These are phyloP conservation scores for Lactifluus piperatus DNA, from an alignment of 768 basidiomycete species.

Conservation along the genomic window DNA sequence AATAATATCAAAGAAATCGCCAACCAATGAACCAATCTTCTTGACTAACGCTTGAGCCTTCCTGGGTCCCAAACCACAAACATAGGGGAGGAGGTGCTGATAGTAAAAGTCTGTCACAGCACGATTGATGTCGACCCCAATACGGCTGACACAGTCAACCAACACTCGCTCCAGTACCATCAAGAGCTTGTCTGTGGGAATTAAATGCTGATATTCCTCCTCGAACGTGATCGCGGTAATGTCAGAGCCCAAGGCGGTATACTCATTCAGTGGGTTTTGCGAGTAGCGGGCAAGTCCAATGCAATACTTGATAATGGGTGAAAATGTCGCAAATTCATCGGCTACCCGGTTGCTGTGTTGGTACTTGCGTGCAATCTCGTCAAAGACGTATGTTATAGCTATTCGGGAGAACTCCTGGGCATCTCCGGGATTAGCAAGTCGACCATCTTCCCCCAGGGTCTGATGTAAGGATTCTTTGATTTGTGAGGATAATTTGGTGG, in stretches of 20 bases:
- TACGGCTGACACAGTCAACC: conserved; percentile 84
- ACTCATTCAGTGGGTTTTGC: conserved; percentile 93
- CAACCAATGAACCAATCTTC: conserved; percentile 68
- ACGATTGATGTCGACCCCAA: conserved; percentile 95
- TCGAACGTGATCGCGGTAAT: conserved; percentile 78
- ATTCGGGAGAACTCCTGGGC: conserved; percentile 40
- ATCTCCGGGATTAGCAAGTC: conserved; percentile 7
- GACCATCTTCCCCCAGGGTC: conserved; percentile 2
- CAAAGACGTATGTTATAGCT: conserved; percentile 75
- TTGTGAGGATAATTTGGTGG: conserved; percentile 55
- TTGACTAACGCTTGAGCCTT: conserved; percentile 82
- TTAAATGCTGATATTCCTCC: conserved; percentile 77
- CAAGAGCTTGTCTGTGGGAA: conserved; percentile 79
- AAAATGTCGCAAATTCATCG: conserved; percentile 73
- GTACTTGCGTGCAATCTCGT: conserved; percentile 90
- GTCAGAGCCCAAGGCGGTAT: conserved; percentile 80
- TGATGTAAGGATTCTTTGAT: conserved; percentile 48
- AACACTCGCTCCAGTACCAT: conserved; percentile 75
- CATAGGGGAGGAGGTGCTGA: conserved; percentile 77
- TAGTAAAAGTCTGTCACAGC: conserved; percentile 86
- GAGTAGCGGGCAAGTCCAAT: conserved; percentile 87
- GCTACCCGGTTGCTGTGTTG: conserved; percentile 82
- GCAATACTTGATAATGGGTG: conserved; percentile 81
- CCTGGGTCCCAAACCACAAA: conserved; percentile 89
- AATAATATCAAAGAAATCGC: conserved; percentile 23